Evolutionary conservation across 257 asterid genomes (phyloP).

Genomic region (Rubia yunnanensis): DNA sequence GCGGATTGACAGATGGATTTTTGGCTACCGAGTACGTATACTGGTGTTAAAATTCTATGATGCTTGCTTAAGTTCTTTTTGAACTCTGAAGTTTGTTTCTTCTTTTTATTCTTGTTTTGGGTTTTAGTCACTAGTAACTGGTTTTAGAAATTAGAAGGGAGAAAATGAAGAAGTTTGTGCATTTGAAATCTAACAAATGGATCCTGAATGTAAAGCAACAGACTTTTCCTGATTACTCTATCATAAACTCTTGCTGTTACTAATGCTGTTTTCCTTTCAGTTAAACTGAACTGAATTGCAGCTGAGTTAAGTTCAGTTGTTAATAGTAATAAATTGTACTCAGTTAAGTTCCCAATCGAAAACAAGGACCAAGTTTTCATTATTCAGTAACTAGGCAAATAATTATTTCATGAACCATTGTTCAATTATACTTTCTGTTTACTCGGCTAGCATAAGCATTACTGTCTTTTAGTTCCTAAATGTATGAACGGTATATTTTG

Average conservation of each 20-base stretch:
- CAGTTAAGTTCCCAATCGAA: no score
- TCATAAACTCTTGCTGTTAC: not conserved
- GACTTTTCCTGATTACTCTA: not conserved
- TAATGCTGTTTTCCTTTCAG: no score
- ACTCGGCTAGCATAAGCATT: not conserved
- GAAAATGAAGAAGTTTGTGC: not conserved
- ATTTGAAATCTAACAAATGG: not conserved
- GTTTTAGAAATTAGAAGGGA: not conserved
- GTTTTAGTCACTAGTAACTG: not conserved
- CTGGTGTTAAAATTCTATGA: not conserved
- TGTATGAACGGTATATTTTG: conserved; percentile 16
- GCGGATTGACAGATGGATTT: conserved; percentile 92
- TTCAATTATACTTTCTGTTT: not conserved
- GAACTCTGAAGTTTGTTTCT: not conserved
- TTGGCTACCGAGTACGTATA: conserved; percentile 85
- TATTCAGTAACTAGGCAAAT: not conserved
- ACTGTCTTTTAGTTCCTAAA: conserved; percentile 19
- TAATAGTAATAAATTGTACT: no score
- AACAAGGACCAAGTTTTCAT: not conserved
- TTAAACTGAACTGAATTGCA: no score
- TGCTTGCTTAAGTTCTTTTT: not conserved
- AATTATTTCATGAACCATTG: not conserved
- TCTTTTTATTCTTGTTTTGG: not conserved
- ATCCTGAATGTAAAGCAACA: not conserved
- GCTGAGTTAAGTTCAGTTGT: no score